Conservation (phyloP, 129 eudicot genomes). For the Flaveria brownii region DNA sequence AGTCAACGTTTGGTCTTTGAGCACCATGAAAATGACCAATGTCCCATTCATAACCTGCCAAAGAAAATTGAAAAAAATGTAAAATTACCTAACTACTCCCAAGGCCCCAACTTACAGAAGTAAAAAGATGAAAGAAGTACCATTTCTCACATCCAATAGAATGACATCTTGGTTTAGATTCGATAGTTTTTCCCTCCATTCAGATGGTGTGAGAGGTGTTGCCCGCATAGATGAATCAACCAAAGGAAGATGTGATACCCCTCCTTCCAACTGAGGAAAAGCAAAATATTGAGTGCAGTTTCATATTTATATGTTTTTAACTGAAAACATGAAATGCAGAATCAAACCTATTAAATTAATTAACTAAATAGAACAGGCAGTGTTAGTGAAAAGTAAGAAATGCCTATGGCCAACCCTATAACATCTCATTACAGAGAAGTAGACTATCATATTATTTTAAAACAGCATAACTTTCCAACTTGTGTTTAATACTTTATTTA, state of each 20-base stretch:
- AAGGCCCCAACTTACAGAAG: neutral
- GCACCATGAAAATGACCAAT: constrained; percentile 93
- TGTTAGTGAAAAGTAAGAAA: constrained; percentile 7
- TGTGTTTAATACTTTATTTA: neutral
- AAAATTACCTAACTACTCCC: neutral
- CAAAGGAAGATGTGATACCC: constrained; percentile 87
- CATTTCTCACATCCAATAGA: constrained; percentile 95
- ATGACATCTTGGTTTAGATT: constrained; percentile 38
- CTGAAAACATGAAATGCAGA: neutral
- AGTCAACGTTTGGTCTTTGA: constrained; percentile 87
- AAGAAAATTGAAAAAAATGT: constrained; percentile 13
- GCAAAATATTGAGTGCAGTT: constrained; percentile 10
- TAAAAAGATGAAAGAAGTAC: constrained; percentile 45
- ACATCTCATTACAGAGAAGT: neutral
- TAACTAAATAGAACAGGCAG: neutral
- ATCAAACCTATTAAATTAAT: neutral
- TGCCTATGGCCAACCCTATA: neutral
- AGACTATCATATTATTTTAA: neutral
- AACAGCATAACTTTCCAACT: neutral
- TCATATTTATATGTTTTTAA: neutral
- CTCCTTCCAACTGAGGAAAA: constrained; percentile 75
- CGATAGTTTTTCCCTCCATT: constrained; percentile 69
- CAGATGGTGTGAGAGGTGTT: constrained; percentile 74
- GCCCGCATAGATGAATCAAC: constrained; percentile 81
- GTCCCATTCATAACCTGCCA: constrained; percentile 97